Base-by-base conservation (phyloP, 2,329 filamentous ascomycete genomes). In the Colletotrichum falcatum region DNA sequence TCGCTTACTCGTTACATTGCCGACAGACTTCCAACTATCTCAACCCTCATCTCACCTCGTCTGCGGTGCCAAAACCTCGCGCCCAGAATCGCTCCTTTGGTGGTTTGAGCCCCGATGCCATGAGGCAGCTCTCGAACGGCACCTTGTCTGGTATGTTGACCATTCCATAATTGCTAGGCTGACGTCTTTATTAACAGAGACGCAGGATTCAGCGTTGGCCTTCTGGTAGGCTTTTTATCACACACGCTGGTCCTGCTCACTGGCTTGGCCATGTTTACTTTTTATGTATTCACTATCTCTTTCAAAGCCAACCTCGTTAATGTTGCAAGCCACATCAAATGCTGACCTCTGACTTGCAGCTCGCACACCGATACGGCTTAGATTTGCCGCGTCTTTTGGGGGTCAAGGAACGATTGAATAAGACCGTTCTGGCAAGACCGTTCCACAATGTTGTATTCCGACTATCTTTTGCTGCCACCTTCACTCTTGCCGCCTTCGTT, bases 191-290 rank as follows among this genome's bases (percentile, higher is more conserved):
- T 46, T 65, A 23, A 67, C 58, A 39, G 16, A 37, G 44, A 14
- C n/a, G 30, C 18, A 91, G 90, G 91, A 23, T 88, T 92, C 65
- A 75, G 87, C n/a, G 81, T 86, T 3, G 92, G 92, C 1, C 75
- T 95, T 39, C 81, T 91, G 0, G 85, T 94, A 33, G 89, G 90
- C 69, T 83, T 91, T 20, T 94, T 95, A 78, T 94, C 91, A 11
- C 89, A 89, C 77, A 89, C 91, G 1, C 81, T 95, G 58, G 90
- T 91, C 1, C 76, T 94, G 20, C 78, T 95, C 26, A 81, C 92
- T 26, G 92, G 92, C 0, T 76, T 93, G 16, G 80, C 90, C 12
- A 86, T 93, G 30, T 82, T 92, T 18, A 83, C 88, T 37, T 76
- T 92, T 20, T 89, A 93, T 82, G 90, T 92, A 82, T 73, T 84